Conservation (phyloP, 305 asterid species). For the Fraxinus paxiana region DNA sequence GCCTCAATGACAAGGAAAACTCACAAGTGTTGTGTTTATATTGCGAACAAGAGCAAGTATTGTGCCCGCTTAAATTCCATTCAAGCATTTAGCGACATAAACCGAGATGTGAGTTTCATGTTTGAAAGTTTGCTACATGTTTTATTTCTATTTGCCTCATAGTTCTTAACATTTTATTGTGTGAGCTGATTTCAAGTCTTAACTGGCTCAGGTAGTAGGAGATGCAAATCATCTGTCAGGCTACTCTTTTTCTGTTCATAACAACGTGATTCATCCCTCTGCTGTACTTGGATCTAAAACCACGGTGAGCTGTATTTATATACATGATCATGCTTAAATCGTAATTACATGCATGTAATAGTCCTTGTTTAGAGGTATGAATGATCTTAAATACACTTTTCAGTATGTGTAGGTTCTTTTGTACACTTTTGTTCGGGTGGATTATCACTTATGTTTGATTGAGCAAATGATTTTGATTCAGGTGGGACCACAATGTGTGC, state of each 20-base stretch:
- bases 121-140: slow-evolving; percentile 17
- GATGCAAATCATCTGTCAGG: slow-evolving; percentile 90
- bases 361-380: slow-evolving; percentile 15
- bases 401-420: background rate
- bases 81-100: slow-evolving; percentile 85
- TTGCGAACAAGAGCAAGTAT: slow-evolving; percentile 85
- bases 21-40: slow-evolving; percentile 88
- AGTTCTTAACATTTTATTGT: background rate
- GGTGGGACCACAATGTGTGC: slow-evolving; percentile 98
- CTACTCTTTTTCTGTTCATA: slow-evolving; percentile 75
- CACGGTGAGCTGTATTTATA: slow-evolving; percentile 58
- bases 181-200: slow-evolving; percentile 7
- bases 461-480: slow-evolving; percentile 28
- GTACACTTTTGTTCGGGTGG: slow-evolving; percentile 7
- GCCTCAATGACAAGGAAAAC: slow-evolving; percentile 51
- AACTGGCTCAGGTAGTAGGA: slow-evolving; percentile 67
- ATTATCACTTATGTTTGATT: slow-evolving; percentile 4
- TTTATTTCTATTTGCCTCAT: background rate
- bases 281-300: slow-evolving; percentile 81
- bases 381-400: slow-evolving; percentile 15
- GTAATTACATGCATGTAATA: slow-evolving; percentile 1
- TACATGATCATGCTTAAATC: slow-evolving; percentile 15
- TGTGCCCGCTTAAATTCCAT: slow-evolving; percentile 81
- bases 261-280: slow-evolving; percentile 79
- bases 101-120: slow-evolving; percentile 71